These are phyloP conservation scores for Blastocystis sp. DNA, from an alignment of 352 stramenopile species.

Conservation along the genomic window DNA sequence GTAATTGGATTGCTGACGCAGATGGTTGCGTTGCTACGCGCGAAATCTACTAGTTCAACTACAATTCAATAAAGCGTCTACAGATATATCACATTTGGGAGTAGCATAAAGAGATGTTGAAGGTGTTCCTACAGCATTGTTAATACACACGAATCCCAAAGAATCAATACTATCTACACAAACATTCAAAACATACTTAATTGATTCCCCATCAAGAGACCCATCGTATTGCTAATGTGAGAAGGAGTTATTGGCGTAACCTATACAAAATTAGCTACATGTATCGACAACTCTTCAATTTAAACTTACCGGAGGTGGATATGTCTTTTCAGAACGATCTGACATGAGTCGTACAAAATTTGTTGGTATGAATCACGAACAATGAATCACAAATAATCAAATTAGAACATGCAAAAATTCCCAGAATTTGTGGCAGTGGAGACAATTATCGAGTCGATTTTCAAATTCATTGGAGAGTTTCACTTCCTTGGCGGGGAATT, in stretches of 20 bases:
- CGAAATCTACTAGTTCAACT: neutral
- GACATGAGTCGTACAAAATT: neutral
- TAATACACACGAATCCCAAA: neutral
- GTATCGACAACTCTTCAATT: neutral
- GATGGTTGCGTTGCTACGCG: neutral
- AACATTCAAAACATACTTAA: conserved; percentile 3
- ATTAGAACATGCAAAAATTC: neutral
- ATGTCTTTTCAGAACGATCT: neutral
- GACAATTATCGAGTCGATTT: neutral
- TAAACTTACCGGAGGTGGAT: neutral
- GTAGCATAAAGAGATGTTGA: neutral
- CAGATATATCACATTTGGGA: conserved; percentile 3
- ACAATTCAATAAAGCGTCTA: neutral
- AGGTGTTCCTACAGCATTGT: conserved; percentile 23
- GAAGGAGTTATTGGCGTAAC: conserved; percentile 17
- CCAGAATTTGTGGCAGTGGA: neutral
- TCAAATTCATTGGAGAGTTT: neutral
- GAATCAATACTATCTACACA: neutral
- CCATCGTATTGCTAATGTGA: conserved; percentile 18
- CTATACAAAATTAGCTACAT: conserved; percentile 3
- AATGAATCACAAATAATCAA: neutral
- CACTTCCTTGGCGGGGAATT: neutral
- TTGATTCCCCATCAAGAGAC: neutral
- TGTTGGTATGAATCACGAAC: neutral
- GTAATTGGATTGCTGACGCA: neutral